phyloP scores from a whole-genome alignment of 2,329 filamentous ascomycete genomes.

The Diaporthe capsici region DNA sequence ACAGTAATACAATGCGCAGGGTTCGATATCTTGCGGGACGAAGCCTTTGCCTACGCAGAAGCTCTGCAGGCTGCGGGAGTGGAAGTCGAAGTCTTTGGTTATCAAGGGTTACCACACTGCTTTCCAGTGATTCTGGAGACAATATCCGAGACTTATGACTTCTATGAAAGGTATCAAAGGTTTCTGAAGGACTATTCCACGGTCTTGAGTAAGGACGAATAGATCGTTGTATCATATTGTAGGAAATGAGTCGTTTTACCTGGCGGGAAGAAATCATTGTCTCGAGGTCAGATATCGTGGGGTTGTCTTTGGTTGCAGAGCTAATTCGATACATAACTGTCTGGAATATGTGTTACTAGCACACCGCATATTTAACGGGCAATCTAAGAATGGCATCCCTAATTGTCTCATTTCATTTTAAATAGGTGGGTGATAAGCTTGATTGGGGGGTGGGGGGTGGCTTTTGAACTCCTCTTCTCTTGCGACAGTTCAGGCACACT shows the following conservation, averaged over 20 bases:
- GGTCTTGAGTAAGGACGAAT: neutral
- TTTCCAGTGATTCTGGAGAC: neutral
- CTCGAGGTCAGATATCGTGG: no score
- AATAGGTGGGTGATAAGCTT: no score
- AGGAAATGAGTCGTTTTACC: neutral
- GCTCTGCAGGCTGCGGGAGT: neutral
- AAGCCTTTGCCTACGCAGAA: constrained; percentile 15
- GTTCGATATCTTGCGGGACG: constrained; percentile 6
- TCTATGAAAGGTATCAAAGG: neutral
- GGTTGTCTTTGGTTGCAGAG: no score
- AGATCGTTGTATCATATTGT: neutral
- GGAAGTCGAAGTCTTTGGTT: neutral
- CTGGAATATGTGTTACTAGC: no score
- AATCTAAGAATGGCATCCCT: no score
- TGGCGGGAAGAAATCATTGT: no score
- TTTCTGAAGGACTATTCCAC: neutral
- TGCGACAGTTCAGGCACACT: neutral
- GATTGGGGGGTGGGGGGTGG: no score
- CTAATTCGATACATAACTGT: no score
- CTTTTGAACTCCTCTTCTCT: neutral
- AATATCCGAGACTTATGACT: neutral
- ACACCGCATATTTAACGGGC: no score
- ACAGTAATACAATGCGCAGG: constrained; percentile 27
- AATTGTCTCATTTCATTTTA: no score
- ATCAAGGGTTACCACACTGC: constrained; percentile 18